A percentile compares a stretch with the other conserved stretches of the same genome.
These are phyloP conservation scores for Zymoseptoria brevis DNA, from an alignment of 2,329 filamentous ascomycete genomes.

Conservation along the genomic window DNA sequence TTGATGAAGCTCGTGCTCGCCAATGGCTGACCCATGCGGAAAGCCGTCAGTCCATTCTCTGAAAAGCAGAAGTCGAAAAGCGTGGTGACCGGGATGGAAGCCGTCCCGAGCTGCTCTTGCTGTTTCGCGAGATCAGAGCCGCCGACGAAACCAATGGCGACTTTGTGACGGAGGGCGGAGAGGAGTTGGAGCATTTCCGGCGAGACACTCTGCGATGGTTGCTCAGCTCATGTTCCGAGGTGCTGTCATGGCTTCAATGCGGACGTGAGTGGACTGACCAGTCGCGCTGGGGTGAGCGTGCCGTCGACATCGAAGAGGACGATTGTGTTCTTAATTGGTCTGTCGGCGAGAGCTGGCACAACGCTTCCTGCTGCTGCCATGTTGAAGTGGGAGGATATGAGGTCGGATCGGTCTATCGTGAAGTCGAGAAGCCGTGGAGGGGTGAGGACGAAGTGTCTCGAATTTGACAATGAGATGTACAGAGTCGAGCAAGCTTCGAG, in stretches of 20 bases:
- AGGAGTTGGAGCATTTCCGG: constrained; percentile 80
- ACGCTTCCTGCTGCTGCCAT: constrained; percentile 35
- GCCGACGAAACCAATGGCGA: constrained; percentile 85
- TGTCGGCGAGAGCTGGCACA: constrained; percentile 70
- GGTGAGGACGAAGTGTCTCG: neutral
- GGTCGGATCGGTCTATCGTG: neutral
- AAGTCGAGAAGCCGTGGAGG: neutral
- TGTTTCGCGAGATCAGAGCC: constrained; percentile 90
- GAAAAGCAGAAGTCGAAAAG: constrained; percentile 98
- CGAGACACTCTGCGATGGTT: constrained; percentile 41
- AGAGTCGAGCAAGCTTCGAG: neutral
- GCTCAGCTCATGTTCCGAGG: constrained; percentile 2
- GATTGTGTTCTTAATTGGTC: constrained; percentile 87
- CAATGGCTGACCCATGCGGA: constrained; percentile 69
- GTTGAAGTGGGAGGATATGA: constrained; percentile 1
- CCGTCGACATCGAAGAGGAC: constrained; percentile 94
- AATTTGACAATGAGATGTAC: neutral
- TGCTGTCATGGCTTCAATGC: neutral
- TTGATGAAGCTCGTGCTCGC: constrained; percentile 79
- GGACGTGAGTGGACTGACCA: constrained; percentile 43
- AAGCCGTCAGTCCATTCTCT: constrained; percentile 92
- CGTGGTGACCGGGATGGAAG: constrained; percentile 60
- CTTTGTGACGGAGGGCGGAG: constrained; percentile 71
- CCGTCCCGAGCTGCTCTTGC: constrained; percentile 82
- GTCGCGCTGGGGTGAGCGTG: constrained; percentile 76